Evolutionary conservation across 2,329 filamentous ascomycete species (phyloP).

Genomic region (Lasiodiplodia citricola): DNA sequence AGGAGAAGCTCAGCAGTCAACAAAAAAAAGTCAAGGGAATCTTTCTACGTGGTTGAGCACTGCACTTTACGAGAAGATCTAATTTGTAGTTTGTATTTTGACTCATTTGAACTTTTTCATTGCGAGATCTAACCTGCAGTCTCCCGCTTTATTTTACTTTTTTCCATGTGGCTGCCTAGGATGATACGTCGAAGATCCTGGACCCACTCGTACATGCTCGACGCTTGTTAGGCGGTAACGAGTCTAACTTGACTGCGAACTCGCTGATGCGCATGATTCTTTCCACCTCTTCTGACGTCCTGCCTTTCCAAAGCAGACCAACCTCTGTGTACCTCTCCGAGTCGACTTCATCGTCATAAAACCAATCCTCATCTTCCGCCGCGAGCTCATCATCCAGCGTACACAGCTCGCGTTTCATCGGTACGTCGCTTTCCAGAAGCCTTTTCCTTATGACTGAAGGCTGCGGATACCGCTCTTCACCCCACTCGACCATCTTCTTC

Average conservation of each 20-base stretch:
- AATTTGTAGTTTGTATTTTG: too few relatives aligned
- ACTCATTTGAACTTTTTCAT: too few relatives aligned
- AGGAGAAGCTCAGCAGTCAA: too few relatives aligned
- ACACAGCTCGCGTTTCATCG: constrained; percentile 3
- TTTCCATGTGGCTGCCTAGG: neutral
- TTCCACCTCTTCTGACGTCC: neutral
- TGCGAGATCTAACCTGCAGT: too few relatives aligned
- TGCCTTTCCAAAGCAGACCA: constrained; percentile 4
- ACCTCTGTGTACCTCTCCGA: neutral
- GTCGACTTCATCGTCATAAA: neutral
- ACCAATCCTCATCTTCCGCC: neutral
- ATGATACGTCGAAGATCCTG: neutral
- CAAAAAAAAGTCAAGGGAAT: too few relatives aligned
- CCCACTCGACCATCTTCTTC: constrained; percentile 7
- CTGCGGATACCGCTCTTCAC: neutral
- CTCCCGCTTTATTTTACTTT: too few relatives aligned
- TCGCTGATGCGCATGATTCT: neutral
- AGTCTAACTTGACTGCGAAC: neutral
- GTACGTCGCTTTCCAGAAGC: constrained; percentile 4
- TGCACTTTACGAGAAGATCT: too few relatives aligned
- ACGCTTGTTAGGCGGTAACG: neutral
- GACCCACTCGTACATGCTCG: neutral
- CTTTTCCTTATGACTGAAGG: neutral
- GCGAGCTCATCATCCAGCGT: neutral
- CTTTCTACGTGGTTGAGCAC: too few relatives aligned